phyloP scores from a whole-genome alignment of 345 rosid species.

The Lumnitzera racemosa region DNA sequence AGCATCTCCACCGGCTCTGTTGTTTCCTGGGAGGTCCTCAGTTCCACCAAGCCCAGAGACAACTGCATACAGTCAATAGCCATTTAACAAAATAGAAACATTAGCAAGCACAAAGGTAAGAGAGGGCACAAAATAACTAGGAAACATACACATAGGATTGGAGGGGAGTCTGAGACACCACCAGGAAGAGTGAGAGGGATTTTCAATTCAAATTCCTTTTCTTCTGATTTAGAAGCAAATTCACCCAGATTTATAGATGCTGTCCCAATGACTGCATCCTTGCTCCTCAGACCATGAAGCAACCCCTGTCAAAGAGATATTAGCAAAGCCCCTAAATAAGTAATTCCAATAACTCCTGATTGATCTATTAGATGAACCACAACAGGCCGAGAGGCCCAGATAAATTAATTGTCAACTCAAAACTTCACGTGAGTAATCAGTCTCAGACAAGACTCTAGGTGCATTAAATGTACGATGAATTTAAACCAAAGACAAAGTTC shows the following conservation, averaged over 20 bases:
- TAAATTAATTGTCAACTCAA: background rate
- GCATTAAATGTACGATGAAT: too few relatives aligned
- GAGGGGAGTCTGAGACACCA: conserved; percentile 23
- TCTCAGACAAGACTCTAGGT: too few relatives aligned
- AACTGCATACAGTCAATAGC: conserved; percentile 32
- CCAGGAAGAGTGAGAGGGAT: conserved; percentile 39
- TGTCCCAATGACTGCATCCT: conserved; percentile 48
- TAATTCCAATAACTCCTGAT: background rate
- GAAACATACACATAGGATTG: conserved; percentile 41
- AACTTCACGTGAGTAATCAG: too few relatives aligned
- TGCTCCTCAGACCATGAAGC: conserved; percentile 47
- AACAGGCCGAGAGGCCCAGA: background rate
- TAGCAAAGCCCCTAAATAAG: background rate
- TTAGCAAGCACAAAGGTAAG: conserved; percentile 1
- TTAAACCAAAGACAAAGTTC: too few relatives aligned
- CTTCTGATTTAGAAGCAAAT: conserved; percentile 40
- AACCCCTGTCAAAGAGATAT: conserved; percentile 36
- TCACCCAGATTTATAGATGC: conserved; percentile 59
- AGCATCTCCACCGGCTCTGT: conserved; percentile 42
- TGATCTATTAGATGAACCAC: too few relatives aligned
- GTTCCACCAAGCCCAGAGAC: conserved; percentile 61
- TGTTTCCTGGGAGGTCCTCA: conserved; percentile 57
- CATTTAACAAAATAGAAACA: background rate
- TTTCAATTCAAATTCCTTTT: conserved; percentile 53
- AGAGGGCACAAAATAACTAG: conserved; percentile 2